Evolutionary conservation across 1,284 basidiomycete species (phyloP).

Genomic region (Tranzscheliella williamsii): DNA sequence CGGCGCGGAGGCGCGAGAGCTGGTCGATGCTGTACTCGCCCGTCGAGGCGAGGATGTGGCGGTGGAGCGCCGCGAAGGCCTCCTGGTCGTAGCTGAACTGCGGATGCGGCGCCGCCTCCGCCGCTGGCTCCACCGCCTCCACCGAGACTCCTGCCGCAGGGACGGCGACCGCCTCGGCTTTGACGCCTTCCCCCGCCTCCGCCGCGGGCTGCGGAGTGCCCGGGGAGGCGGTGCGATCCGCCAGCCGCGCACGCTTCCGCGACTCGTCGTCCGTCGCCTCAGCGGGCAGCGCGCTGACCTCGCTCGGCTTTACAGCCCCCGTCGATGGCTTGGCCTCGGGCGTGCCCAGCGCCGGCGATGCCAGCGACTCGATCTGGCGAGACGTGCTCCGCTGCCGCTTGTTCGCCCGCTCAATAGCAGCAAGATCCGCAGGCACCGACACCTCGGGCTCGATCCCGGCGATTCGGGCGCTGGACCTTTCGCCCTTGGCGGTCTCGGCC

Average conservation of each 20-base stretch:
- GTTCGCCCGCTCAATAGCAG: conserved; percentile 22
- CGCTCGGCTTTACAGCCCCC: no score
- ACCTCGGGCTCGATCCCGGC: conserved; percentile 72
- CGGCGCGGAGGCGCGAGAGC: conserved; percentile 87
- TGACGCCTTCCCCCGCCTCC: no score
- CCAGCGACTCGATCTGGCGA: background rate
- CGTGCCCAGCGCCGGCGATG: no score
- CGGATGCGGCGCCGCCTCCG: conserved; percentile 7
- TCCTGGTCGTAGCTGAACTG: conserved; percentile 12
- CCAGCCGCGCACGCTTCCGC: conserved; percentile 22
- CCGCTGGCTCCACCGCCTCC: background rate
- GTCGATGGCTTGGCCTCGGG: no score
- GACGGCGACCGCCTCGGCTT: no score
- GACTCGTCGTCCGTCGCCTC: conserved; percentile 28
- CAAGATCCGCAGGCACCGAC: conserved; percentile 25
- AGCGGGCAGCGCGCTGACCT: no score
- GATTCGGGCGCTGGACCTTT: conserved; percentile 65
- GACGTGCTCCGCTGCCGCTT: conserved; percentile 43
- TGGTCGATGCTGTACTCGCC: conserved; percentile 70
- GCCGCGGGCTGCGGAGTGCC: background rate
- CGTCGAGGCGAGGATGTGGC: conserved; percentile 22
- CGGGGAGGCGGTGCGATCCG: background rate
- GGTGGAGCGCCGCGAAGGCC: conserved; percentile 16
- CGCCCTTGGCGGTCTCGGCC: conserved; percentile 34
- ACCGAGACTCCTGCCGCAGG: background rate